A percentile compares a stretch with the other conserved stretches of the same genome.
phyloP scores from a whole-genome alignment of 768 basidiomycete species.

The Ramaria sp. region DNA sequence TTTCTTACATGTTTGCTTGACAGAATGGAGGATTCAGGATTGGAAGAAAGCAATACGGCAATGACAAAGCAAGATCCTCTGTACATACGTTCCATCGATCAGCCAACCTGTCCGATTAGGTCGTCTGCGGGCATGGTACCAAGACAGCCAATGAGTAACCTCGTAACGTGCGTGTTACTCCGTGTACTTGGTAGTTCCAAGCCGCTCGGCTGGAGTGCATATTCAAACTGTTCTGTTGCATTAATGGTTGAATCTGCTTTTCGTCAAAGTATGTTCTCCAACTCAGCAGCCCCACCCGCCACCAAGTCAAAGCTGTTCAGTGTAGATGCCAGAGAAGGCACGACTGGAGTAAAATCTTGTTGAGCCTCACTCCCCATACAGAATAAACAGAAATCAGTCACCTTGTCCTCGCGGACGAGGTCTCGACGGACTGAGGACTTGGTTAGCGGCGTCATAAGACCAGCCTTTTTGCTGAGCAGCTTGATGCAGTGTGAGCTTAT shows the following conservation, averaged over 20 bases:
- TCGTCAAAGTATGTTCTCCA: conserved; percentile 25
- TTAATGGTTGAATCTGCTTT: too few species aligned
- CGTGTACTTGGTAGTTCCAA: too few species aligned
- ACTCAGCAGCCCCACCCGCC: conserved; percentile 40
- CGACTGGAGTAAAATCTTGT: not conserved
- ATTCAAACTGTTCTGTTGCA: too few species aligned
- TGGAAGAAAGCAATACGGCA: conserved; percentile 21
- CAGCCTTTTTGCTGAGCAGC: conserved; percentile 37
- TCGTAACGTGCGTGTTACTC: too few species aligned
- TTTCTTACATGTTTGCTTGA: not conserved
- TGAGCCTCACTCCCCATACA: not conserved
- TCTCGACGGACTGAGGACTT: conserved; percentile 33
- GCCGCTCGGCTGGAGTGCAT: too few species aligned
- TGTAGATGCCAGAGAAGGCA: conserved; percentile 29
- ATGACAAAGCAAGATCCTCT: not conserved
- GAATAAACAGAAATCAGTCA: not conserved
- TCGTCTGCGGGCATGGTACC: too few species aligned
- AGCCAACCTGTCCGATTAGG: not conserved
- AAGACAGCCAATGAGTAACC: too few species aligned
- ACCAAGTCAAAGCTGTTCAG: conserved; percentile 40
- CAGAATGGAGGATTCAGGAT: conserved; percentile 14
- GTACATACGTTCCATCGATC: not conserved
- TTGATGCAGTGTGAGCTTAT: conserved; percentile 13
- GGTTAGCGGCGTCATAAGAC: conserved; percentile 37
- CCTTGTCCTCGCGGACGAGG: not conserved